Conservation (phyloP, 1,284 basidiomycete genomes). For the Porodaedalea pini region DNA sequence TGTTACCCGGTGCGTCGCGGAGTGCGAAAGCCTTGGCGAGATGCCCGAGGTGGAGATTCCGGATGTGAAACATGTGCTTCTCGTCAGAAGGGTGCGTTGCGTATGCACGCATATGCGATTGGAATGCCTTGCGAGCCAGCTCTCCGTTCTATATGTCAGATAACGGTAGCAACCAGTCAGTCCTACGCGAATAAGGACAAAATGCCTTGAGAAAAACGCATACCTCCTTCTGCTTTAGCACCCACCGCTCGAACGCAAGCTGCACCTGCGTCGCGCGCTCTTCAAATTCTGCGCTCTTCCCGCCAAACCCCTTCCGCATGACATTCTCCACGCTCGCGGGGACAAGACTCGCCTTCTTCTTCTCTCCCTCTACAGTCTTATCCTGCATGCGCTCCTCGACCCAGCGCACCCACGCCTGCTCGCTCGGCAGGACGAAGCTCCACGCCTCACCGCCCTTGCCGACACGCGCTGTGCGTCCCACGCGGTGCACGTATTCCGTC, state of each 20-base stretch:
- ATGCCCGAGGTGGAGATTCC: conserved; percentile 92
- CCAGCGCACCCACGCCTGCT: conserved; percentile 87
- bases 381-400: conserved; percentile 76
- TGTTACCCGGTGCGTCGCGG: conserved; percentile 79
- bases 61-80: conserved; percentile 94
- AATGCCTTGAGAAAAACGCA: conserved; percentile 32
- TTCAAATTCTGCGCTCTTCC: conserved; percentile 77
- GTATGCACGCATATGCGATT: conserved; percentile 94
- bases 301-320: conserved; percentile 82
- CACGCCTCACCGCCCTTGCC: conserved; percentile 88
- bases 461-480: conserved; percentile 95
- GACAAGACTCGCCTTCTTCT: conserved; percentile 48
- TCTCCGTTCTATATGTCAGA: conserved; percentile 57
- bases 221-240: conserved; percentile 71
- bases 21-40: conserved; percentile 95
- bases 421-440: conserved; percentile 86
- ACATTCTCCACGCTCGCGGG: conserved; percentile 69
- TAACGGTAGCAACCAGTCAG: conserved; percentile 1
- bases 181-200: neutral
- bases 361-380: conserved; percentile 29
- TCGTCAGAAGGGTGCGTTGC: conserved; percentile 95
- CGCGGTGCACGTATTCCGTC: conserved; percentile 95
- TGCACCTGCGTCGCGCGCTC: conserved; percentile 94
- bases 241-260: conserved; percentile 94
- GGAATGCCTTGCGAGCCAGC: conserved; percentile 83